Evolutionary conservation across 176 grass and related monocot species (phyloP), one percentile per base, ranked within the genome.

Genomic region (Zoysia japonica): DNA sequence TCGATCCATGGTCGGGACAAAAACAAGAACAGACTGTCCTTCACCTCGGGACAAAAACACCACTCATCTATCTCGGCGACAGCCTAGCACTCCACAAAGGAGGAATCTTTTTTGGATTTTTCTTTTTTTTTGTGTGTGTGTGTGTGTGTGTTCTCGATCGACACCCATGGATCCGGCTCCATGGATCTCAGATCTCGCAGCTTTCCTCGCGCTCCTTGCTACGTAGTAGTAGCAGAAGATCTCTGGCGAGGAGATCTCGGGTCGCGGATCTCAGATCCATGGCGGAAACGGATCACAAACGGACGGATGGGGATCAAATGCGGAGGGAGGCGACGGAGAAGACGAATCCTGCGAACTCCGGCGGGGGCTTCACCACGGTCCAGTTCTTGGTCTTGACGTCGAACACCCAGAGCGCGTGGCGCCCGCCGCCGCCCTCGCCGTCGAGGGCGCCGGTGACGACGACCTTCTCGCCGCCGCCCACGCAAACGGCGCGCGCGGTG

Each of bases 351-450:
- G 77, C 77, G 82, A 91, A 91, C 71, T 81, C 81, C 0, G 67
- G 46, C 40, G 85, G 85, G 0, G 85, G 85, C 0, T 49, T 71
- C 1, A 91, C 89, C 11, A 83, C 77, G 37, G 71, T 91, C 89
- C 89, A 91, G 50, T 2, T 81, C 81, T 84, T 87, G 15, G 12
- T 57, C 76, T 76, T 83, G 3, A 81, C 82, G 11, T 91, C 85
- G 12, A 89, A 80, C 72, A 99, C 76, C 83, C 91, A 99, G 0
- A 85, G 50, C 7, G 87, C 80, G 3, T 90, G 96, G 0, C 56
- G 10, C 0, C 80, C 92, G 0, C 78, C 68, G 12, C 63, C 88
- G 6, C n/a, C 80, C n/a, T 71, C 82, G 0, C 67, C 83, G 3
- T 71, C 76, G 7, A 82, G 55, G 0, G 89, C 87, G 1, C 90